A percentile compares a stretch with the other conserved stretches of the same genome.
Evolutionary conservation across 768 basidiomycete species (phyloP).

Genomic region (Mycena chlorophos): DNA sequence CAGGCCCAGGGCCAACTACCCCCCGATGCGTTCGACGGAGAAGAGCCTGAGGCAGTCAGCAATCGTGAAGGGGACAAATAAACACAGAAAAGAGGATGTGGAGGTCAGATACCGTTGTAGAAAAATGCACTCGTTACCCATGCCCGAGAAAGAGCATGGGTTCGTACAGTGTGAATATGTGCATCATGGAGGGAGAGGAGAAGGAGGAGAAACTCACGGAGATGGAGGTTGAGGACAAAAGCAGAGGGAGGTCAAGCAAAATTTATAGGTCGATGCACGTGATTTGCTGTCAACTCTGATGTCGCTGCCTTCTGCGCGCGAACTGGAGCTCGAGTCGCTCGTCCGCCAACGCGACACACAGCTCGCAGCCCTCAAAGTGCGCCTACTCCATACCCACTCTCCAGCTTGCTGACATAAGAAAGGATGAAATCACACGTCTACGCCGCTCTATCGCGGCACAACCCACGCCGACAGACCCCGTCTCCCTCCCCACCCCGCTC

Average conservation of each 20-base stretch:
- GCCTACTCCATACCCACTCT: slow-evolving; percentile 29
- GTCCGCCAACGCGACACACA: slow-evolving; percentile 76
- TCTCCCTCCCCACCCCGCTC: slow-evolving; percentile 71
- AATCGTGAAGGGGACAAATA: slow-evolving; percentile 6
- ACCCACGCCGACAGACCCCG: slow-evolving; percentile 58
- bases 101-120: slow-evolving; percentile 88
- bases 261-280: background rate
- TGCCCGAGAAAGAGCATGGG: slow-evolving; percentile 37
- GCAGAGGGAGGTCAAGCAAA: background rate
- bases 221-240: background rate
- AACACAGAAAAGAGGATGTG: slow-evolving; percentile 16
- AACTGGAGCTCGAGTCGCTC: slow-evolving; percentile 78
- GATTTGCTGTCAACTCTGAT: background rate
- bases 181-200: slow-evolving; percentile 44
- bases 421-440: slow-evolving; percentile 76
- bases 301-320: slow-evolving; percentile 42
- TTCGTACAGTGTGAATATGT: slow-evolving; percentile 82
- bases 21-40: slow-evolving; percentile 74
- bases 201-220: slow-evolving; percentile 26
- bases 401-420: slow-evolving; percentile 16
- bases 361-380: slow-evolving; percentile 69
- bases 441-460: slow-evolving; percentile 66
- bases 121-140: slow-evolving; percentile 52
- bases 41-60: slow-evolving; percentile 34
- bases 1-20: slow-evolving; percentile 87